Conservation (phyloP, 805 yeast genomes). For the Schizosaccharomyces osmophilus region DNA sequence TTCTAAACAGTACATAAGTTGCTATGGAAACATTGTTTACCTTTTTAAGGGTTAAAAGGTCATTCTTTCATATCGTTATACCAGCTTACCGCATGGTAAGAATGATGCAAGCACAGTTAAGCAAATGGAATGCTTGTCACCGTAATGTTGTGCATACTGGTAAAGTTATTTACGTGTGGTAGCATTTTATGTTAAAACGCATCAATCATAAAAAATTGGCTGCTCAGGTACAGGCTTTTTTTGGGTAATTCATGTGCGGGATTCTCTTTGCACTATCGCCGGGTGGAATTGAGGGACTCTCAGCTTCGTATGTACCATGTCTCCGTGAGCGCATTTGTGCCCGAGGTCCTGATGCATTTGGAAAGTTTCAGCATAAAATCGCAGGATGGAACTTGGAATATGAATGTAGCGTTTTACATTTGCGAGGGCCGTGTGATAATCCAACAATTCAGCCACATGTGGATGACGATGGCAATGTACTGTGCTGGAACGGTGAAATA, state of each 20-base stretch:
- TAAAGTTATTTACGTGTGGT: too few relatives aligned
- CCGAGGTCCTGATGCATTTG: slow-evolving; percentile 13
- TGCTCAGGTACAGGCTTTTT: background rate
- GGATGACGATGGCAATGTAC: slow-evolving; percentile 12
- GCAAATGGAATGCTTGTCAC: too few relatives aligned
- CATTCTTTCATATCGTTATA: too few relatives aligned
- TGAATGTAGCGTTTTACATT: slow-evolving; percentile 52
- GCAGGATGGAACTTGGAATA: slow-evolving; percentile 5
- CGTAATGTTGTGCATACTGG: too few relatives aligned
- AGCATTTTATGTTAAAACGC: too few relatives aligned
- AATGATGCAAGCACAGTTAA: too few relatives aligned
- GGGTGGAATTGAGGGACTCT: background rate
- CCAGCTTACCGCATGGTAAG: too few relatives aligned
- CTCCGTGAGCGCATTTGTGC: slow-evolving; percentile 3
- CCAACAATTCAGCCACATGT: slow-evolving; percentile 48
- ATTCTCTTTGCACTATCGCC: slow-evolving; percentile 8
- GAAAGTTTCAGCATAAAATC: background rate
- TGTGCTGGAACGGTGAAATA: slow-evolving; percentile 83
- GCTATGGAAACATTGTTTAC: too few relatives aligned
- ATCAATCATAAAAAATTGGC: background rate
- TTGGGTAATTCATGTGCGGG: slow-evolving; percentile 13
- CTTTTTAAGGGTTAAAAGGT: too few relatives aligned
- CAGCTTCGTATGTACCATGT: background rate
- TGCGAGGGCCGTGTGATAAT: slow-evolving; percentile 36
- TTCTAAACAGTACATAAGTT: too few relatives aligned